Conservation (phyloP, 164 flowering plant genomes). For the Vitis rotundifolia region DNA sequence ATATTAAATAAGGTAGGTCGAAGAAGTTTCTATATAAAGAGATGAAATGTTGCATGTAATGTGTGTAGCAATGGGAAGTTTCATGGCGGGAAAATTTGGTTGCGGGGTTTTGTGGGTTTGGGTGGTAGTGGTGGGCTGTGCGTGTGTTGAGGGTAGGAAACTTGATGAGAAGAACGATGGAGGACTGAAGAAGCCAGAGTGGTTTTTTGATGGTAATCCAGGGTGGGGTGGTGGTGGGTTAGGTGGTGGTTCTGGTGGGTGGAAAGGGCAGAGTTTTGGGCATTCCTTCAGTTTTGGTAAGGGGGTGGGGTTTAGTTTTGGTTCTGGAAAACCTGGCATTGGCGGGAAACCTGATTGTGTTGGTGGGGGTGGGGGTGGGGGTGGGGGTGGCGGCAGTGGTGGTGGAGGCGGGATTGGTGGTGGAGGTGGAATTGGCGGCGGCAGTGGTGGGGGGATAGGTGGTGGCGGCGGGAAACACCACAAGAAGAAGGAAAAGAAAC, state of each 20-base stretch:
- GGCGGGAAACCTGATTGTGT: conserved; percentile 10
- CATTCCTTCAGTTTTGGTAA: conserved; percentile 12
- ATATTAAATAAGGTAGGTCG: background rate
- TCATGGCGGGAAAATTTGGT: conserved; percentile 7
- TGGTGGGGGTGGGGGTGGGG: conserved; percentile 10
- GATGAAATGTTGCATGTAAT: background rate
- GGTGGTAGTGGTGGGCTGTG: background rate
- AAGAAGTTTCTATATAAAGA: conserved; percentile 13
- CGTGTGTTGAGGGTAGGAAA: conserved; percentile 13
- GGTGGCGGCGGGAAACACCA: conserved; percentile 2
- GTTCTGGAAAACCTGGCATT: conserved; percentile 1
- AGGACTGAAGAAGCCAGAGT: conserved; percentile 21
- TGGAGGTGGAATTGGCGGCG: conserved; percentile 5
- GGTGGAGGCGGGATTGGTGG: background rate
- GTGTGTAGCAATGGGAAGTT: background rate
- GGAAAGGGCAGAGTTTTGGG: conserved; percentile 20
- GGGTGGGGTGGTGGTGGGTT: conserved; percentile 8
- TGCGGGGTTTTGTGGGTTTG: conserved; percentile 2
- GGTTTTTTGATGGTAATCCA: conserved; percentile 10
- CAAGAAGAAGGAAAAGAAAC: background rate
- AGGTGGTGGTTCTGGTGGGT: conserved; percentile 7
- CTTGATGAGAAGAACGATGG: conserved; percentile 15
- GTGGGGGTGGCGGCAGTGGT: background rate
- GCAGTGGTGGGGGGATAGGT: background rate
- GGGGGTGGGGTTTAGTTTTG: conserved; percentile 13